Evolutionary conservation across 768 basidiomycete species (phyloP), one percentile per base, ranked within the genome.

Genomic region (Podaxis rugospora): DNA sequence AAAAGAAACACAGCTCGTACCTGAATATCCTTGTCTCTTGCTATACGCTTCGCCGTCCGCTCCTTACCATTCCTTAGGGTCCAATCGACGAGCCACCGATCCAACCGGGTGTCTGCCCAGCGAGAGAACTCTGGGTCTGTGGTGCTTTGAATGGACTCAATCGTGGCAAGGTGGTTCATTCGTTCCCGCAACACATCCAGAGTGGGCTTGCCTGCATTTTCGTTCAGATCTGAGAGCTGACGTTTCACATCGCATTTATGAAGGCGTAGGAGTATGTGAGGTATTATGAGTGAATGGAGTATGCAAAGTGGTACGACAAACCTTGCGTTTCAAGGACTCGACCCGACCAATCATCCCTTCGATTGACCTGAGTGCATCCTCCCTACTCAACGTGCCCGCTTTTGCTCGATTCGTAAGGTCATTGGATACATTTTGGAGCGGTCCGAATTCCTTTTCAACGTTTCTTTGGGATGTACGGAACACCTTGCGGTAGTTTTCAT

Each of bases 51-150:
- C 1, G 97, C 95, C 1, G 93, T 88, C 66, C 83, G 80, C 65
- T 88, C 84, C 67, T 88, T 88, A 35, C 90, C 93, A 39, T 80
- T 84, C 57, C 95, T 80, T 50, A 98, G 76, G 37, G 89, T 83
- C 90, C 96, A 96, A 70, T 99, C 97, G 2, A 96, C 89, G 36
- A 98, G 79, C 88, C 93, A 96, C 63, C 95, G 78, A 69, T 94
- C 89, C 11, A 98, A 76, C 53, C 93, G 79, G 47, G 80, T 86
- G 67, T 92, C 87, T 6, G 89, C 85, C 92, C 92, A 96, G 35
- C 85, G 80, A 21, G 79, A 77, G 72, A 87, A 90, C 53, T 87
- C 86, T 3, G 83, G 77, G 54, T 80, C 78, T 53, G 72, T 81
- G 4, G 82, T 69, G 59, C 71, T 76, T 57, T 82, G 79, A 60